phyloP scores from a whole-genome alignment of 148 eudicot genomes.

The Amaranthus palmeri region DNA sequence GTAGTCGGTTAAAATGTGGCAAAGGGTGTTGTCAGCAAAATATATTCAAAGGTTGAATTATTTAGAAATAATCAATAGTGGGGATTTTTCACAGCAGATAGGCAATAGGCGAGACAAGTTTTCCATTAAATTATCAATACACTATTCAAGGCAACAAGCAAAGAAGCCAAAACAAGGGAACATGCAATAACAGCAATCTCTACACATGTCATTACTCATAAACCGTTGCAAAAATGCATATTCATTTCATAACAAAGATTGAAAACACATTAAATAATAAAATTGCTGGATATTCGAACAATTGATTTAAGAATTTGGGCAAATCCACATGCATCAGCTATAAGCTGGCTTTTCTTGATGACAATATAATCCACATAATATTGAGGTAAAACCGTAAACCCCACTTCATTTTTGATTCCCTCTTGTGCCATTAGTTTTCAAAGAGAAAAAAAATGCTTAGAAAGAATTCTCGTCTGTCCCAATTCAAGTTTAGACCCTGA shows the following conservation, averaged over 20 bases:
- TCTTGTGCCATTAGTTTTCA: too few relatives aligned
- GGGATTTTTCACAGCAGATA: too few relatives aligned
- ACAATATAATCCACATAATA: too few relatives aligned
- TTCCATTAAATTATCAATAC: background rate
- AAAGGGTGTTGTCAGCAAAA: too few relatives aligned
- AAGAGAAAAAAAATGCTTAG: too few relatives aligned
- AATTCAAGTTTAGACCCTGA: background rate
- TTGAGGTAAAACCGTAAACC: too few relatives aligned
- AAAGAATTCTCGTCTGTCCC: background rate
- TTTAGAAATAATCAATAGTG: too few relatives aligned
- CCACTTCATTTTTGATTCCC: too few relatives aligned
- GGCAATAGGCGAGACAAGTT: too few relatives aligned
- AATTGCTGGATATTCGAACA: background rate
- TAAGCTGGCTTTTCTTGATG: too few relatives aligned
- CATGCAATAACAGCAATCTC: background rate
- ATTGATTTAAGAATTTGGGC: background rate
- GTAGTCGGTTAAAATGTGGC: too few relatives aligned
- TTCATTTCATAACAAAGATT: background rate
- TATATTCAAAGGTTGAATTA: too few relatives aligned
- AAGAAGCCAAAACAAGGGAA: constrained; percentile 1
- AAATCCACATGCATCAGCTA: background rate
- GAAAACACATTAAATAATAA: background rate
- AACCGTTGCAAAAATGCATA: background rate
- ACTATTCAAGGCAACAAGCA: background rate
- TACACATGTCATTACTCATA: background rate